Evolutionary conservation across 805 yeast species (phyloP).

Genomic region (Danielia oregonensis): DNA sequence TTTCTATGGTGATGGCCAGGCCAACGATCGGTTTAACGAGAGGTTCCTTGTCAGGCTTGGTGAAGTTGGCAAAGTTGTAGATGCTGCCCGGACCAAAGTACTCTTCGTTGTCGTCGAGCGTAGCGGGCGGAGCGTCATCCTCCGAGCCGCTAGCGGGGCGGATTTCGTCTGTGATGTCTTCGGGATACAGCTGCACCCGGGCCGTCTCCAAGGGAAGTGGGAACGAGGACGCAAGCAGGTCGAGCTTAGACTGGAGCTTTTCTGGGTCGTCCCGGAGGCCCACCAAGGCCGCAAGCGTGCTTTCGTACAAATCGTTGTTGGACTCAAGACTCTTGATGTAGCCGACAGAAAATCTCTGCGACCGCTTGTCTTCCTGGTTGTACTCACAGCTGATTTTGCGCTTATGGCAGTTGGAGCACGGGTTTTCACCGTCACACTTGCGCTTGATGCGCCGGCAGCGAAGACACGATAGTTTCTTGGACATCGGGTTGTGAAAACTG

Average conservation of each 20-base stretch:
- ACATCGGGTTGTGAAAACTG: not conserved
- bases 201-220: slow-evolving; percentile 1
- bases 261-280: slow-evolving; percentile 12
- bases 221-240: slow-evolving; percentile 9
- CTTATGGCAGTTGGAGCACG: slow-evolving; percentile 14
- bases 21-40: not conserved
- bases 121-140: no score
- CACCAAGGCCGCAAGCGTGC: slow-evolving; percentile 11
- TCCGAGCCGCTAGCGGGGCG: no score
- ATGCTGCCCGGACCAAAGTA: slow-evolving; percentile 18
- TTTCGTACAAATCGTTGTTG: slow-evolving; percentile 14
- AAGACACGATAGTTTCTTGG: slow-evolving; percentile 13
- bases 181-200: not conserved
- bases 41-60: slow-evolving; percentile 5
- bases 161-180: slow-evolving; percentile 4
- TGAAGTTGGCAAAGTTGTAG: slow-evolving; percentile 5
- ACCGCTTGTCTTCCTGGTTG: slow-evolving; percentile 13
- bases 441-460: slow-evolving; percentile 18
- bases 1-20: slow-evolving; percentile 9
- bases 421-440: slow-evolving; percentile 15
- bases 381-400: slow-evolving; percentile 12
- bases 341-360: slow-evolving; percentile 15
- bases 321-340: slow-evolving; percentile 17
- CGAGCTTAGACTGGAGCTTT: slow-evolving; percentile 12
- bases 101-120: slow-evolving; percentile 4